Evolutionary conservation across 495 filamentous ascomycete genomes (phyloP), one percentile per base, ranked within the genome.

Genomic region (Hypoxylon subgilvum): DNA sequence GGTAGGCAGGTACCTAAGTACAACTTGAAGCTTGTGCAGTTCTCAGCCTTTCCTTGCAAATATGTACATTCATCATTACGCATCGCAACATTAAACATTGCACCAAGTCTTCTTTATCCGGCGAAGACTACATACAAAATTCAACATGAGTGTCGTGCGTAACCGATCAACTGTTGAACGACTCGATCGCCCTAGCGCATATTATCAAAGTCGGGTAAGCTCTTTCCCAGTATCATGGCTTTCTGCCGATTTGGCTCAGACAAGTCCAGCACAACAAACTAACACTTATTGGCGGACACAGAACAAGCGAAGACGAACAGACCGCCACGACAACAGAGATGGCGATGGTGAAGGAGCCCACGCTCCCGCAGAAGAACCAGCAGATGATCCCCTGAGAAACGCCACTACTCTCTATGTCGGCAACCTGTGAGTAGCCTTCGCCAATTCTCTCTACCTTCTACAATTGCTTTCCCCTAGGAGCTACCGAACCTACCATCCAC

Each of bases 401-500:
- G 92, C 94, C 32, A 89, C 94, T 8, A 98, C 94, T 3, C 89
- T 98, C 67, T 98, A 98, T 60, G 92, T 98, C 31, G 94, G 94
- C 42, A 98, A 98, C 71, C 79, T 98, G 91, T 96, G 80, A 61
- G 90, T 76, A n/a, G n/a, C n/a, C n/a, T n/a, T n/a, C n/a, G n/a
- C 38, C 27, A 8, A 22, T 41, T 42, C 32, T 31, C 16, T 43
- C 12, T 28, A 30, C 14, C 25, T 36, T 45, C 12, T n/a, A n/a
- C n/a, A n/a, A n/a, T n/a, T n/a, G n/a, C n/a, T n/a, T n/a, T n/a
- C n/a, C n/a, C n/a, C n/a, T n/a, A n/a, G n/a, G n/a, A n/a, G n/a
- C n/a, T n/a, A n/a, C n/a, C n/a, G n/a, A n/a, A n/a, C n/a, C n/a
- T n/a, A n/a, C n/a, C n/a, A n/a, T n/a, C n/a, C n/a, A n/a, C n/a